These are phyloP conservation scores for Eucalyptus regnans DNA, from an alignment of 345 rosid species.

Conservation along the genomic window DNA sequence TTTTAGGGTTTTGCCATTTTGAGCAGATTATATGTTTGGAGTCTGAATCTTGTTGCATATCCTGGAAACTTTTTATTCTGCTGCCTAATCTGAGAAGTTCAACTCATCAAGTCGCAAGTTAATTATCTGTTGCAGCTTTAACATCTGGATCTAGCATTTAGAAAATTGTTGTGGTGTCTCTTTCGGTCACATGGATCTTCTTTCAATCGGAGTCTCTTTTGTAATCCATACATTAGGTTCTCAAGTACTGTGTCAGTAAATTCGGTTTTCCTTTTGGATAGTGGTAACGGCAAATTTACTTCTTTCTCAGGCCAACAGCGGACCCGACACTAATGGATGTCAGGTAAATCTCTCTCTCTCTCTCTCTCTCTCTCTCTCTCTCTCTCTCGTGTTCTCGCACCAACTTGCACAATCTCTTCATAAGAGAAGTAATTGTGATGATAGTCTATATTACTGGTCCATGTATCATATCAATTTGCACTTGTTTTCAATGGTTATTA, in stretches of 20 bases:
- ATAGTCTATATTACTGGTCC: not conserved
- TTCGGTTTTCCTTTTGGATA: not conserved
- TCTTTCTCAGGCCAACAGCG: conserved; percentile 77
- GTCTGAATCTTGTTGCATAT: not conserved
- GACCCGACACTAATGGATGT: conserved; percentile 76
- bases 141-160: not conserved
- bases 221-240: not conserved
- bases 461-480: not conserved
- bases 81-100: not conserved
- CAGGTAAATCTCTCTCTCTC: conserved; percentile 41
- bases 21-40: not conserved
- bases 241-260: not conserved
- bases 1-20: not conserved
- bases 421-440: not conserved
- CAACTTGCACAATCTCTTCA: not conserved
- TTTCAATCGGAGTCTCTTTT: not conserved
- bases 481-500: not conserved
- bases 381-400: not conserved
- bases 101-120: not conserved
- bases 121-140: not conserved
- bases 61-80: not conserved
- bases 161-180: not conserved
- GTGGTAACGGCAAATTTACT: not conserved
- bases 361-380: not conserved
- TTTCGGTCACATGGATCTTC: not conserved